Percentiles rank a stretch among this genome's conserved stretches.
Evolutionary conservation across 257 asterid genomes (phyloP).

Genomic region (Pogostemon cablin): DNA sequence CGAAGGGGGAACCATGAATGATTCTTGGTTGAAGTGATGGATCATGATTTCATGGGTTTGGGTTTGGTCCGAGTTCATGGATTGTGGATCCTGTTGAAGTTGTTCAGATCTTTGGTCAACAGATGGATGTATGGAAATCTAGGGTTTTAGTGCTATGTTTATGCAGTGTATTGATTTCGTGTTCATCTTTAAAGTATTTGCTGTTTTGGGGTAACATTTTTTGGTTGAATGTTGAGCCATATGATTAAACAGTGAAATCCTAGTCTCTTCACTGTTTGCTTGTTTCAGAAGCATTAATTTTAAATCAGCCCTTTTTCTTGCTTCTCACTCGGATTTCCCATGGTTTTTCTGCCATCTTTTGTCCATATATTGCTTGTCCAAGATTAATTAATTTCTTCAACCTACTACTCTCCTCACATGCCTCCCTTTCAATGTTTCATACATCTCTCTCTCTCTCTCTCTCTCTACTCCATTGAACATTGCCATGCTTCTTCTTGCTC

Average conservation of each 20-base stretch:
- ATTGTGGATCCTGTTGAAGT: neutral
- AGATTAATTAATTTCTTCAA: constrained; percentile 24
- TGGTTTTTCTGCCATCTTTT: constrained; percentile 18
- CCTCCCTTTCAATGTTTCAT: neutral
- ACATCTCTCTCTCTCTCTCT: neutral
- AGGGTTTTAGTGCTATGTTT: constrained; percentile 42
- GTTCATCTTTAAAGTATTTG: constrained; percentile 26
- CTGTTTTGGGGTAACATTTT: constrained; percentile 29
- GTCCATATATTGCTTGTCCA: constrained; percentile 29
- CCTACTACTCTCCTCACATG: constrained; percentile 17
- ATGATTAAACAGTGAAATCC: constrained; percentile 41
- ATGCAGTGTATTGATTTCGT: constrained; percentile 25
- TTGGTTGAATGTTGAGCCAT: constrained; percentile 28
- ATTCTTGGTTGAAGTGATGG: neutral
- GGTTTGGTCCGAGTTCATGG: neutral
- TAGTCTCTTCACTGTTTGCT: constrained; percentile 42
- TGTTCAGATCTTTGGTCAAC: constrained; percentile 20
- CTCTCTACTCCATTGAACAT: constrained; percentile 15
- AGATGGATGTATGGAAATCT: constrained; percentile 19
- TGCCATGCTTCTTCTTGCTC: neutral
- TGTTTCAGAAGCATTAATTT: constrained; percentile 39
- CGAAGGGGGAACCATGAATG: neutral
- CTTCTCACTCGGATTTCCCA: constrained; percentile 29
- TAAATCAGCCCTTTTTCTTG: constrained; percentile 31
- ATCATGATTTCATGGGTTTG: neutral